These are phyloP conservation scores for Gossypium arboreum DNA, from an alignment of 345 rosid species.

Conservation along the genomic window DNA sequence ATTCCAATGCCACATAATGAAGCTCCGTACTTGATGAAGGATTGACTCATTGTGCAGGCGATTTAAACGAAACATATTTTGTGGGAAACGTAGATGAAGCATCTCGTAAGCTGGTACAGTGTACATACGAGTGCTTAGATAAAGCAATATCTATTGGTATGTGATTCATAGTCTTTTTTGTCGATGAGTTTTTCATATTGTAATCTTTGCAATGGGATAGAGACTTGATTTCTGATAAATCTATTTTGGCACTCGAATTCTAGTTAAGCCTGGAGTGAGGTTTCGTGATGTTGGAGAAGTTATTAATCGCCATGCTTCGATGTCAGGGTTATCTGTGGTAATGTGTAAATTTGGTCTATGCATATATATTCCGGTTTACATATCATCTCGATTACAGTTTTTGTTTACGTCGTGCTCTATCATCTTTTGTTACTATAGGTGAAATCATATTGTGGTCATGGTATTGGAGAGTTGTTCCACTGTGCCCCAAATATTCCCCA, in stretches of 20 bases:
- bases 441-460: slow-evolving; percentile 91
- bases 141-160: slow-evolving; percentile 84
- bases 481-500: slow-evolving; percentile 97
- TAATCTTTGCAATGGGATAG: background rate
- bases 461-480: slow-evolving; percentile 94
- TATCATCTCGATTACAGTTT: background rate
- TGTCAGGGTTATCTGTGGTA: slow-evolving; percentile 99
- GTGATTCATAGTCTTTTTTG: slow-evolving; percentile 9
- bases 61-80: slow-evolving; percentile 89
- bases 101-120: slow-evolving; percentile 70
- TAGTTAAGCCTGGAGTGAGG: slow-evolving; percentile 93
- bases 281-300: slow-evolving; percentile 93
- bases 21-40: slow-evolving; percentile 10
- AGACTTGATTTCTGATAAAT: slow-evolving; percentile 10
- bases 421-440: slow-evolving; percentile 46
- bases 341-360: slow-evolving; percentile 14
- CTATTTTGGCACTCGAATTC: slow-evolving; percentile 45
- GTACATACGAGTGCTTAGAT: slow-evolving; percentile 89
- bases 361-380: background rate
- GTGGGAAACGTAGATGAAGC: slow-evolving; percentile 93
- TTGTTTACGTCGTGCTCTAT: background rate
- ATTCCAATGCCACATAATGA: background rate
- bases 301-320: slow-evolving; percentile 76
- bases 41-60: slow-evolving; percentile 46
- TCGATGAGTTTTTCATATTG: background rate